Evolutionary conservation across 345 rosid genomes (phyloP), one percentile per base, ranked within the genome.

Genomic region (Salix dunnii): DNA sequence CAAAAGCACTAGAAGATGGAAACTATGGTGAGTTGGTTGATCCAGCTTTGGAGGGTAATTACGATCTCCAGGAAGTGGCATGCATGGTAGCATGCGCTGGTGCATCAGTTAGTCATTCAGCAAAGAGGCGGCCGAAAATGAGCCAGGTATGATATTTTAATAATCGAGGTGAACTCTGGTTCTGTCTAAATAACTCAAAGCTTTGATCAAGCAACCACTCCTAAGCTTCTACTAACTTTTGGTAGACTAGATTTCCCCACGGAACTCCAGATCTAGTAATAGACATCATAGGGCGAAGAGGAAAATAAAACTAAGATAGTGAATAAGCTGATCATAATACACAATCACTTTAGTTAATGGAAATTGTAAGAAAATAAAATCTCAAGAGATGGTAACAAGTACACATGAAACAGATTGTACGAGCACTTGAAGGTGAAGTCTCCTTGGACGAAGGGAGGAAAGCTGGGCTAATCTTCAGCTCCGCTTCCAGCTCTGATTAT

Each of bases 61-160:
- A 79, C 67, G 81, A 73, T n/a, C 81, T 80, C 28, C 78, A 82
- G 3, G 97, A 95, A 79, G 86, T 92, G 96, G 90, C 86, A 66
- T 81, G 87, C 67, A 83, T 90, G 94, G 87, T 92, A 3, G 88
- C 96, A 1, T 95, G 91, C 74, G 99, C 99, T 18, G 92, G 84
- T 38, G 91, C 92, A 43, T 85, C 90, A 20, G 78, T 95, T 33
- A 84, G 96, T 67, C 97, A 90, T 63, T 91, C 97, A 21, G 87
- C 93, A 8, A 81, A 88, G 71, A 87, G 89, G 80, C 78, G 99
- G 20, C 96, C 99, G 11, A 91, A 84, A 78, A 90, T 95, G 97
- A 88, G 97, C 84, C 99, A 90, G 88, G 97, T 94, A 77, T 7
- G 33, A 20, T 10, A 18, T 51, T 25, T 25, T 16, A 28, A 64